Evolutionary conservation across 1,284 basidiomycete genomes (phyloP).

Genomic region (Spongiforma sp.): DNA sequence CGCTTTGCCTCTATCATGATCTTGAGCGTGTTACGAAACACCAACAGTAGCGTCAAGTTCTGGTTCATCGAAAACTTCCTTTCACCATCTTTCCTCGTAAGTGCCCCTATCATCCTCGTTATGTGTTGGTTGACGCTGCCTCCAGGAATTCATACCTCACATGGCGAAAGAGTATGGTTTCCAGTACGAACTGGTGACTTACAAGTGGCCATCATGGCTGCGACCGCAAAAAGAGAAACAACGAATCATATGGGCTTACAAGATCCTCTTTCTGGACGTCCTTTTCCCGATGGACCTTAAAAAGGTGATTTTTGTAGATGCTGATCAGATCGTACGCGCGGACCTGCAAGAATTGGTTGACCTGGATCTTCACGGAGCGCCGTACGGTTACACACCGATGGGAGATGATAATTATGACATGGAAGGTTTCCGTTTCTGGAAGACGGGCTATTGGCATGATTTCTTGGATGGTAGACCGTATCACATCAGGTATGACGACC

Average conservation of each 20-base stretch:
- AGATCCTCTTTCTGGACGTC: conserved; percentile 98
- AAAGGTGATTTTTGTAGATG: conserved; percentile 99
- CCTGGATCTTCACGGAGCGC: conserved; percentile 88
- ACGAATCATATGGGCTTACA: conserved; percentile 99
- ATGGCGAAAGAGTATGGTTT: conserved; percentile 91
- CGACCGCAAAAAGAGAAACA: conserved; percentile 98
- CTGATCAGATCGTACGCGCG: conserved; percentile 96
- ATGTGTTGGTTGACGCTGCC: conserved; percentile 7
- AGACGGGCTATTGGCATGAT: conserved; percentile 93
- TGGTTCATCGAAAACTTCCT: conserved; percentile 99
- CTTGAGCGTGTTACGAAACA: conserved; percentile 93
- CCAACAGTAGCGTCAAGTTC: conserved; percentile 94
- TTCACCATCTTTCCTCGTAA: conserved; percentile 93
- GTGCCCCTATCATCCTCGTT: conserved; percentile 24
- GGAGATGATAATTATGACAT: conserved; percentile 94
- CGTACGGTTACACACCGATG: conserved; percentile 98
- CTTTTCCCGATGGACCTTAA: conserved; percentile 98
- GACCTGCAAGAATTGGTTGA: conserved; percentile 94
- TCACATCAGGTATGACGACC: conserved; percentile 79
- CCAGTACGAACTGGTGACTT: conserved; percentile 96
- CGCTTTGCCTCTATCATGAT: conserved; percentile 99
- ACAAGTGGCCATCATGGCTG: conserved; percentile 99
- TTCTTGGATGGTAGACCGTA: conserved; percentile 84
- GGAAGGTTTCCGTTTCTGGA: conserved; percentile 99
- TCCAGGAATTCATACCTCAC: conserved; percentile 92